Evolutionary conservation across 805 yeast genomes (phyloP), one percentile per base, ranked within the genome.

Genomic region (Scheffersomyces spartinae): DNA sequence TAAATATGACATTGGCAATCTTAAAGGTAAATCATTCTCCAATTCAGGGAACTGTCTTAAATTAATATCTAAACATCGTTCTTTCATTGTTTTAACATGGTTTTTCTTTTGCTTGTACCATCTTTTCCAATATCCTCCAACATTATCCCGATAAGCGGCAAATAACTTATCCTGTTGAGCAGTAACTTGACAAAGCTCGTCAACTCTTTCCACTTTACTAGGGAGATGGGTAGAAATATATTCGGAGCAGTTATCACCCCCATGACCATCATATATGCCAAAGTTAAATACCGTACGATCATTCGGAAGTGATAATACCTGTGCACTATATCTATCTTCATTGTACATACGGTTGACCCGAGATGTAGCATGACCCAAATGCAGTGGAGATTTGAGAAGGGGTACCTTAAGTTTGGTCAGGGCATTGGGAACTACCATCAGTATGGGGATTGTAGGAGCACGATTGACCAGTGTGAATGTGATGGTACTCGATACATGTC

Each of bases 231-330:
- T 49, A 12, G 63, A 53, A 8, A 86, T 55, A 40, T 66, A 79
- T 13, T 58, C 63, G 23, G 85, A 64, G 40, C 94, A 82, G 27
- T 75, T 74, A 13, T 61, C 64, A 13, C 95, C 94, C 6, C 97
- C 98, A 52, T 91, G 98, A 7, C 98, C 98, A 52, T 91, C 98
- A 49, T 81, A 85, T 2, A 91, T 66, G 23, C 72, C 71, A 40
- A 82, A 74, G 36, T 71, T 72, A 53, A 88, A 80, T 11, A 55
- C 42, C 7, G 42, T 39, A 13, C 37, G 33, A 15, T 28, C 34
- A 13, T 5, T 11, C 8, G n/a, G n/a, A n/a, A n/a, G n/a, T n/a
- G n/a, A n/a, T 19, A 83, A 41, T 26, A 82, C 69, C 15, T 70
- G 69, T 12, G 85, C 82, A 26, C 71, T 68, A 49, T 70, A 79